A percentile compares a stretch with the other conserved stretches of the same genome.
These are phyloP conservation scores for Penicillium psychrofluorescens DNA, from an alignment of 495 filamentous ascomycete genomes.

Conservation along the genomic window DNA sequence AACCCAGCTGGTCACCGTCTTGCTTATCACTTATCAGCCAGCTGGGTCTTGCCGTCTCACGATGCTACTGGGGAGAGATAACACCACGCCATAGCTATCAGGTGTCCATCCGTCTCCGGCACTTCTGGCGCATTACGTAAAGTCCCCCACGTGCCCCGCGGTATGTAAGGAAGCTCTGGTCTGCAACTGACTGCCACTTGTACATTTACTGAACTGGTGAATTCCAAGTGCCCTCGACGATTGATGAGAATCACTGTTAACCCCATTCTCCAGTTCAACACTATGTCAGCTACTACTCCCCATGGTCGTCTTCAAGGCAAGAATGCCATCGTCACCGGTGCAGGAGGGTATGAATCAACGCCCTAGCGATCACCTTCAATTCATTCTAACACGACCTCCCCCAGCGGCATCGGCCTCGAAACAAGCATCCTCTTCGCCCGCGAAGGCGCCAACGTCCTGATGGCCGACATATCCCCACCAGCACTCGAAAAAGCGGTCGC, in stretches of 20 bases:
- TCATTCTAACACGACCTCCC: background rate
- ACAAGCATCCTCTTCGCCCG: slow-evolving; percentile 85
- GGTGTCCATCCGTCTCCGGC: too few relatives aligned
- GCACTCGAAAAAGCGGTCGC: slow-evolving; percentile 62
- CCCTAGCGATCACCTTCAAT: background rate
- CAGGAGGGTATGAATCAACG: slow-evolving; percentile 61
- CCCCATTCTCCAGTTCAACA: background rate
- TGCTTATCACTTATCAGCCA: too few relatives aligned
- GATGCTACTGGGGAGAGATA: too few relatives aligned
- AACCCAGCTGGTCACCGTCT: too few relatives aligned
- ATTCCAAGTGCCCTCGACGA: too few relatives aligned
- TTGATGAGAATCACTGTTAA: background rate
- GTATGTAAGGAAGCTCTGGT: too few relatives aligned
- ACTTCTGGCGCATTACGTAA: too few relatives aligned
- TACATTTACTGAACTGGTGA: too few relatives aligned
- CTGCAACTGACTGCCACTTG: too few relatives aligned
- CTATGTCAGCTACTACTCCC: slow-evolving; percentile 7
- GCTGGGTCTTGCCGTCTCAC: too few relatives aligned
- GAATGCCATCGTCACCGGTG: slow-evolving; percentile 89
- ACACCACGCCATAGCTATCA: too few relatives aligned
- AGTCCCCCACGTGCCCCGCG: too few relatives aligned
- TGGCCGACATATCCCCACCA: slow-evolving; percentile 73
- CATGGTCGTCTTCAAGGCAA: slow-evolving; percentile 71
- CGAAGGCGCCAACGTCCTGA: slow-evolving; percentile 80
- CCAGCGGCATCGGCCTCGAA: slow-evolving; percentile 90